A percentile compares a stretch with the other conserved stretches of the same genome.
phyloP scores from a whole-genome alignment of 768 basidiomycete species.

The Mycena chlorophos region DNA sequence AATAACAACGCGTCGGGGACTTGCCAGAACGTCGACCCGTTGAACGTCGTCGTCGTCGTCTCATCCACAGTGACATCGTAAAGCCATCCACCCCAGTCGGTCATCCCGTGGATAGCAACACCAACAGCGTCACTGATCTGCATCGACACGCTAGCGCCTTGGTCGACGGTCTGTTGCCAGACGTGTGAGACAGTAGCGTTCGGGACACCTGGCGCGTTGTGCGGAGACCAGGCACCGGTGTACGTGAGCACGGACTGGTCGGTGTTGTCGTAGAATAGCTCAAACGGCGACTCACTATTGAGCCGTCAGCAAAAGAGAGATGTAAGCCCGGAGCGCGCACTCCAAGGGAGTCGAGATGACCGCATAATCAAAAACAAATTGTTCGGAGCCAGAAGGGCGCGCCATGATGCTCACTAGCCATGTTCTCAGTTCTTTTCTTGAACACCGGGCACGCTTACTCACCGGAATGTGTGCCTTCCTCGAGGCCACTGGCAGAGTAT shows the following conservation, averaged over 20 bases:
- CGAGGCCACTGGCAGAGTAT: background rate
- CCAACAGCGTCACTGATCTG: constrained; percentile 9
- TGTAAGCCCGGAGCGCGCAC: background rate
- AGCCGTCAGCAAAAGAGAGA: background rate
- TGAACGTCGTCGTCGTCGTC: background rate
- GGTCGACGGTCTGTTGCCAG: background rate
- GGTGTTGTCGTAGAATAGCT: constrained; percentile 15
- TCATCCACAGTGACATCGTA: constrained; percentile 6
- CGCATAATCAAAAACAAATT: constrained; percentile 15
- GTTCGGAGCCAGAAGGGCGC: constrained; percentile 1
- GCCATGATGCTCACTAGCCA: constrained; percentile 9
- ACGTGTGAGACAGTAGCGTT: constrained; percentile 14
- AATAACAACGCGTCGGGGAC: constrained; percentile 16
- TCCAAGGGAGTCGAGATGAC: constrained; percentile 7
- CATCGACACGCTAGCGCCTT: constrained; percentile 4
- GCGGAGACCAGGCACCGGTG: constrained; percentile 4
- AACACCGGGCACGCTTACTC: background rate
- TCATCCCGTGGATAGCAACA: constrained; percentile 1
- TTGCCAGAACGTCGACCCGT: constrained; percentile 15
- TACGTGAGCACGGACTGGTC: constrained; percentile 11
- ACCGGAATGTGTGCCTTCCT: constrained; percentile 11
- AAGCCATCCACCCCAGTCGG: constrained; percentile 16
- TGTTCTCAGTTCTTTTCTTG: background rate
- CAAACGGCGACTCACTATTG: constrained; percentile 4
- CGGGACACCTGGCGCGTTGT: constrained; percentile 2